Conservation (phyloP, 2,329 filamentous ascomycete genomes). For the Aureobasidium sp. region DNA sequence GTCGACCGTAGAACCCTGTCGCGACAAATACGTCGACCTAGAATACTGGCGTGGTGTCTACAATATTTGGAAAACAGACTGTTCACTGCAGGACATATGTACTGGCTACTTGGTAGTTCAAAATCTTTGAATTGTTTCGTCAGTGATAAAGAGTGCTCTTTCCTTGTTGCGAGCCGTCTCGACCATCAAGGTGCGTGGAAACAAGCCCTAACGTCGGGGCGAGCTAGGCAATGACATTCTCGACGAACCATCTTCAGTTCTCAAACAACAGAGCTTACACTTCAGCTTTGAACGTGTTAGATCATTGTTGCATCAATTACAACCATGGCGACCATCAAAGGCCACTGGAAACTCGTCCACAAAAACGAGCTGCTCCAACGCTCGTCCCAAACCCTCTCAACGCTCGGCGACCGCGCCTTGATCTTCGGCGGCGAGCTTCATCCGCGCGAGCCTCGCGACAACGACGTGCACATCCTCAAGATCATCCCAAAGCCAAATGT, state of each 20-base stretch:
- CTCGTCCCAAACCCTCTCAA: slow-evolving; percentile 66
- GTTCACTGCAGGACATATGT: fast-evolving
- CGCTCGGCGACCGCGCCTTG: slow-evolving; percentile 45
- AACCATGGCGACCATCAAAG: slow-evolving; percentile 20
- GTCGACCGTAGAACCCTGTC: background rate
- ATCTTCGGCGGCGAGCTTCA: slow-evolving; percentile 72
- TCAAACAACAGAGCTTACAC: background rate
- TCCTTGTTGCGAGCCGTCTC: background rate
- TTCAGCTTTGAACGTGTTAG: background rate
- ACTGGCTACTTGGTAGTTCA: background rate
- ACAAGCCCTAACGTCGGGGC: background rate
- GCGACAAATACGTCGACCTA: background rate
- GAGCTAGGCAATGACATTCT: background rate
- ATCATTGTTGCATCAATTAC: background rate
- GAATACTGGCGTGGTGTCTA: no score
- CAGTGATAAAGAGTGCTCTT: background rate
- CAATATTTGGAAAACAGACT: background rate
- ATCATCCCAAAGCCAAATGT: background rate
- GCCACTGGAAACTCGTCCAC: slow-evolving; percentile 33
- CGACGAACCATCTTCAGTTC: background rate
- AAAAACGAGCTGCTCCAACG: slow-evolving; percentile 48
- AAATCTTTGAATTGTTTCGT: background rate
- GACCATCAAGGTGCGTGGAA: background rate
- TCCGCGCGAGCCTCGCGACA: slow-evolving; percentile 62
- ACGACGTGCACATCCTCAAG: slow-evolving; percentile 59